Conservation (phyloP, 1,284 basidiomycete genomes). For the Austroboletus novae-zelandiae region DNA sequence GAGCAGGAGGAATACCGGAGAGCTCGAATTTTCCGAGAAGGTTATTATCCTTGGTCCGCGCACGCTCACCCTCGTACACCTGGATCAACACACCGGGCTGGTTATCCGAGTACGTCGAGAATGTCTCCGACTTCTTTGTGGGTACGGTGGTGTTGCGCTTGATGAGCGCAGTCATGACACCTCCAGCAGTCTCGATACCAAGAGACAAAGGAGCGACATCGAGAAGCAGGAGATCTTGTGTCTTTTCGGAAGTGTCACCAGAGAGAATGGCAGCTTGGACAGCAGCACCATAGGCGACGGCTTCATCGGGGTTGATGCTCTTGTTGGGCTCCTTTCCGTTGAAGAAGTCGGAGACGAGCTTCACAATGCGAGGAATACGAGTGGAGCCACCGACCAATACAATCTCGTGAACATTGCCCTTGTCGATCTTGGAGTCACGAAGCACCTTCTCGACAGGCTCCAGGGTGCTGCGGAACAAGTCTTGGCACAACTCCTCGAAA, state of each 20-base stretch:
- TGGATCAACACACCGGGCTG: slow-evolving; percentile 99
- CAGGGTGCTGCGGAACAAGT: slow-evolving; percentile 95
- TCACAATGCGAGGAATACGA: slow-evolving; percentile 97
- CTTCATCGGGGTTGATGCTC: slow-evolving; percentile 99
- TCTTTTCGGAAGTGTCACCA: slow-evolving; percentile 98
- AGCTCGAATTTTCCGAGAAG: slow-evolving; percentile 99
- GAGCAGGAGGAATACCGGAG: slow-evolving; percentile 95
- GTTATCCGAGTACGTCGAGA: slow-evolving; percentile 99
- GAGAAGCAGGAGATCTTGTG: slow-evolving; percentile 93
- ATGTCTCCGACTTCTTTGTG: slow-evolving; percentile 98
- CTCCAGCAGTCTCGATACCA: slow-evolving; percentile 98
- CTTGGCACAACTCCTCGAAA: slow-evolving; percentile 98
- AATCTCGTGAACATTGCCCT: slow-evolving; percentile 92
- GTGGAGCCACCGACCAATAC: slow-evolving; percentile 98
- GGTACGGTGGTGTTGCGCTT: slow-evolving; percentile 99
- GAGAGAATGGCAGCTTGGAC: slow-evolving; percentile 99
- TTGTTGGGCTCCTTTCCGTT: slow-evolving; percentile 96
- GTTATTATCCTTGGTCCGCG: slow-evolving; percentile 99
- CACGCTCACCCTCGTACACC: slow-evolving; percentile 99
- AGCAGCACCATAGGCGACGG: slow-evolving; percentile 98
- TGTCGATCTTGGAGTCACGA: slow-evolving; percentile 98
- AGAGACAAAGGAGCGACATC: slow-evolving; percentile 96
- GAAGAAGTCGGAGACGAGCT: slow-evolving; percentile 99
- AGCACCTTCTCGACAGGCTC: slow-evolving; percentile 99
- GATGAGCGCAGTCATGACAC: slow-evolving; percentile 98